phyloP scores from a whole-genome alignment of 306 rosid species.

The Phaseolus lunatus region DNA sequence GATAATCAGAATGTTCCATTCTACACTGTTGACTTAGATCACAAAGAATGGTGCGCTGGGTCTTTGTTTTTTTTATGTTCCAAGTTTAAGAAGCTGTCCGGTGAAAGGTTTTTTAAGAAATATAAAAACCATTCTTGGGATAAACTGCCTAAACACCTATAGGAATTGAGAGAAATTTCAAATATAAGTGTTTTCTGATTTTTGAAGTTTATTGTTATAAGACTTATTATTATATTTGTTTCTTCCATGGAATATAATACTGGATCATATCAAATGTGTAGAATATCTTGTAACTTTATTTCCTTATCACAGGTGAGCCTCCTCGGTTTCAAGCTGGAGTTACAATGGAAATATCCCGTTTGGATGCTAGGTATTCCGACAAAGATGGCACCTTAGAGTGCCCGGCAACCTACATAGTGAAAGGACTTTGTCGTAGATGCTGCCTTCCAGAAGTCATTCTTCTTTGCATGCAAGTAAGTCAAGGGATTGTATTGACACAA shows the following conservation, averaged over 20 bases:
- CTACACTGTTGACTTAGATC: not conserved
- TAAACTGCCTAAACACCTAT: not conserved
- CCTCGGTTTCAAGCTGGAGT: slow-evolving; percentile 93
- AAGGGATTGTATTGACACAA: slow-evolving; percentile 7
- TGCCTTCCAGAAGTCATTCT: slow-evolving; percentile 95
- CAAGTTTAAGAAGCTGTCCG: not conserved
- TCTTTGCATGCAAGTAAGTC: slow-evolving; percentile 91
- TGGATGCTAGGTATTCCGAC: slow-evolving; percentile 92
- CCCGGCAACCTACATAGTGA: slow-evolving; percentile 83
- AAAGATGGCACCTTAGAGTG: slow-evolving; percentile 65
- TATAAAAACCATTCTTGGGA: slow-evolving; percentile 13
- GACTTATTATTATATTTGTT: slow-evolving; percentile 13
- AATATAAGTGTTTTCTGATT: slow-evolving; percentile 13
- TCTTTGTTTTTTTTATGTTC: slow-evolving; percentile 9
- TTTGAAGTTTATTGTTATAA: slow-evolving; percentile 1
- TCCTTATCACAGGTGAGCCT: slow-evolving; percentile 80
- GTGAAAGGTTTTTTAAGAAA: slow-evolving; percentile 13
- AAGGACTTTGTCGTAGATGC: slow-evolving; percentile 91
- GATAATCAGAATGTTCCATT: slow-evolving; percentile 7
- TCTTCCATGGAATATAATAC: slow-evolving; percentile 32
- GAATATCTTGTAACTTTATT: slow-evolving; percentile 38
- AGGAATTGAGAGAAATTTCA: slow-evolving; percentile 30
- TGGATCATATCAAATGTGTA: slow-evolving; percentile 4
- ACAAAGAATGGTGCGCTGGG: not conserved
- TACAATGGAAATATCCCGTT: slow-evolving; percentile 84